Base-by-base conservation (phyloP, 495 filamentous ascomycete species). In the Penicillium odoratum region DNA sequence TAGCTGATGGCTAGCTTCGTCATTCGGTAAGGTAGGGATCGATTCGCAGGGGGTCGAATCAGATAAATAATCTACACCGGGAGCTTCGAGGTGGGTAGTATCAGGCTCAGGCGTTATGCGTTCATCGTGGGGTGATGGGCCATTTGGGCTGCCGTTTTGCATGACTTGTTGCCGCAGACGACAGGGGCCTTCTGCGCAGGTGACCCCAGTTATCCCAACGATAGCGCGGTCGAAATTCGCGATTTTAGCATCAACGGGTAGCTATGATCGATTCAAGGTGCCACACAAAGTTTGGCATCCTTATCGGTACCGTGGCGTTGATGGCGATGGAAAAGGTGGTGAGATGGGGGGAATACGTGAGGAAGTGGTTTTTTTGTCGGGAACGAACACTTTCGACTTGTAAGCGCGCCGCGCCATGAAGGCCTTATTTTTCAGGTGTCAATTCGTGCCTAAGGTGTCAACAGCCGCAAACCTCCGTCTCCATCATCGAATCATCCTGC, bases 151-250 rank as follows among this genome's bases (percentile, higher is more conserved):
- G 70, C 80, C 79, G 79, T 80, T 80, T 81, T 82, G 81, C 81
- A 84, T 84, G 68, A 81, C 81, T 81, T 74, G 70, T 69, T 71
- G 70, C 65, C 68, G 70, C 73, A 63, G 76, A 78, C 66, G 74
- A 81, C 69, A 77, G 71, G 74, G 75, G 74, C 74, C 72, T 62
- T 76, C 64, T 73, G 63, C 58, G 61, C 66, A 74, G 68, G 62
- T 78, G 81, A 87, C 85, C 81, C 83, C 81, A 76, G 81, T 77
- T 78, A 84, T 83, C 83, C 83, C 82, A 77, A 81, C 79, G 82
- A 85, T 81, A 81, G 72, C 78, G 69, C 77, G 79, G 83, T 88
- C 71, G 79, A 83, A 74, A 66, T 67, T 53, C 66, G 65, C 73
- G 70, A 88, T 85, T 83, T 74, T 69, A 76, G 78, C 76, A 84